Conservation (phyloP, 2,329 filamentous ascomycete species). For the Grosmannia huntii region DNA sequence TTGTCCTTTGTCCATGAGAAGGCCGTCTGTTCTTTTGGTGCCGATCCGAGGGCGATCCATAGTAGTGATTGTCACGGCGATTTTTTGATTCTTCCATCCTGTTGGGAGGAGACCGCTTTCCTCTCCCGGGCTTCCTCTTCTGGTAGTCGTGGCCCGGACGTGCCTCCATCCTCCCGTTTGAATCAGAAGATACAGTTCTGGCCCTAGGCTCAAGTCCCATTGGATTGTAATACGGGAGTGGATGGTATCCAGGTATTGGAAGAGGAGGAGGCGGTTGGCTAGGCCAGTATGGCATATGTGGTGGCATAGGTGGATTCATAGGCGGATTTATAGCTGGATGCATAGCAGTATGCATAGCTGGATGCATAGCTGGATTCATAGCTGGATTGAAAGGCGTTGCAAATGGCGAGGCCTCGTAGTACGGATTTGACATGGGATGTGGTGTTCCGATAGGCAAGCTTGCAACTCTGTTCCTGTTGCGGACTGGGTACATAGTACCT, state of each 20-base stretch:
- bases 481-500: slow-evolving; percentile 32
- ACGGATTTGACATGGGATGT: slow-evolving; percentile 30
- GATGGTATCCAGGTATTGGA: neutral
- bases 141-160: neutral
- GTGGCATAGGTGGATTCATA: neutral
- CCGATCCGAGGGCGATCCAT: neutral
- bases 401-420: slow-evolving; percentile 17
- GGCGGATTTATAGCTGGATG: neutral
- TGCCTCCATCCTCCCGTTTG: neutral
- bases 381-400: neutral
- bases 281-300: slow-evolving; percentile 1
- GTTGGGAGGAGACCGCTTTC: neutral
- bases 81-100: neutral
- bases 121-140: neutral
- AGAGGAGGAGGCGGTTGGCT: neutral
- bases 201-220: neutral
- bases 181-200: neutral
- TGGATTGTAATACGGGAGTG: neutral
- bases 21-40: slow-evolving; percentile 23
- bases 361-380: neutral
- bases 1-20: slow-evolving; percentile 14
- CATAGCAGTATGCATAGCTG: slow-evolving; percentile 2
- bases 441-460: slow-evolving; percentile 28
- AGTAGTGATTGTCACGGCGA: neutral
- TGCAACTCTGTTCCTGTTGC: slow-evolving; percentile 14